Evolutionary conservation across 1,284 basidiomycete genomes (phyloP).

Genomic region (Tilletia indica): DNA sequence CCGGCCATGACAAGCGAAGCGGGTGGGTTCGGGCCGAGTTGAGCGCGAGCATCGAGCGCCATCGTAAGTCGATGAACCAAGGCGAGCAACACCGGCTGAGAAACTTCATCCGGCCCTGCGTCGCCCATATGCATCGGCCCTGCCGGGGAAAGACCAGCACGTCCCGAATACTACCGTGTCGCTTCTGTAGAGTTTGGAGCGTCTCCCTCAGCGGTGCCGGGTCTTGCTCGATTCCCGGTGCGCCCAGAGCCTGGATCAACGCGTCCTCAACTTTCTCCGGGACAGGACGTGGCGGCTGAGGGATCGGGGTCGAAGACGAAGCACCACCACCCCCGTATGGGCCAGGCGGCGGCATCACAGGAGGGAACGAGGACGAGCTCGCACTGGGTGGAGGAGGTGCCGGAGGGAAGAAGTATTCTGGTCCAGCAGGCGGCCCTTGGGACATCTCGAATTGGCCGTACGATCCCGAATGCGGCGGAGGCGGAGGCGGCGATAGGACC

Average conservation of each 20-base stretch:
- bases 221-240: slow-evolving; percentile 17
- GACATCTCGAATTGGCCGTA: not conserved
- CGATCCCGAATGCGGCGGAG: not conserved
- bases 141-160: not conserved
- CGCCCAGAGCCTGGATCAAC: slow-evolving; percentile 19
- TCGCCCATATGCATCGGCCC: not conserved
- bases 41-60: slow-evolving; percentile 10
- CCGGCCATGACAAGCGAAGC: not conserved
- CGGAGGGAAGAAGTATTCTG: too few relatives aligned
- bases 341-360: not conserved
- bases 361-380: slow-evolving; percentile 7
- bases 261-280: slow-evolving; percentile 18
- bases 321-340: not conserved
- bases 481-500: not conserved
- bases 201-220: slow-evolving; percentile 1
- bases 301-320: not conserved
- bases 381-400: not conserved
- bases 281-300: not conserved
- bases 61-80: slow-evolving; percentile 21
- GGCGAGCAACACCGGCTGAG: slow-evolving; percentile 21
- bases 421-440: too few relatives aligned
- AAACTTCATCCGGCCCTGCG: not conserved
- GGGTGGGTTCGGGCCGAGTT: not conserved
- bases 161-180: not conserved
- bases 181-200: not conserved